These are phyloP conservation scores for Phlyctochytrium arcticum DNA, from an alignment of 192 early-diverging fungal species.

Conservation along the genomic window DNA sequence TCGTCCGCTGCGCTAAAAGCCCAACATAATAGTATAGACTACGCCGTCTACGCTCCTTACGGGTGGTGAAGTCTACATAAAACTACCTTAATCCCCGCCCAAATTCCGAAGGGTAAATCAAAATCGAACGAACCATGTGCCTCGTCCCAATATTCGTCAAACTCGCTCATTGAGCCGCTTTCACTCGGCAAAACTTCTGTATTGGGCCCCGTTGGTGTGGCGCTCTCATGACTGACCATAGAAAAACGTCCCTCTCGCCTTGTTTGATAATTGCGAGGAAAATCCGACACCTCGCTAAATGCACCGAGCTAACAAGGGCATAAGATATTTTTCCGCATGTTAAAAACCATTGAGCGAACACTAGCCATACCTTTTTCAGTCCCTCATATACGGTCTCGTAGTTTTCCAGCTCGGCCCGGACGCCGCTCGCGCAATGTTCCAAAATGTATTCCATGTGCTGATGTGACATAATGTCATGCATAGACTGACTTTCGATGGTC, in stretches of 20 bases:
- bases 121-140: slow-evolving; percentile 6
- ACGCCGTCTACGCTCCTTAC: too few species aligned
- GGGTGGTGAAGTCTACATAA: too few species aligned
- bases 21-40: too few species aligned
- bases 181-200: background rate
- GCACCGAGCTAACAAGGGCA: background rate
- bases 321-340: background rate
- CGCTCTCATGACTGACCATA: background rate
- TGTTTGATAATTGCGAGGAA: background rate
- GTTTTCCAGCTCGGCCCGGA: slow-evolving; percentile 42
- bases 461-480: slow-evolving; percentile 39
- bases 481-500: slow-evolving; percentile 31
- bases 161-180: background rate
- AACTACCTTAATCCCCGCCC: background rate
- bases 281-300: background rate
- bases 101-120: slow-evolving; percentile 14
- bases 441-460: slow-evolving; percentile 38
- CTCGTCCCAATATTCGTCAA: slow-evolving; percentile 9
- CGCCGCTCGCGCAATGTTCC: slow-evolving; percentile 25
- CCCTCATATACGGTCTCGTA: slow-evolving; percentile 49
- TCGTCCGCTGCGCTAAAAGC: too few species aligned
- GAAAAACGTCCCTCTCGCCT: background rate
- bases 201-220: background rate
- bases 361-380: slow-evolving; percentile 42
- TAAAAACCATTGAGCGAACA: background rate